Percentiles rank a stretch among this genome's conserved stretches.
These are phyloP conservation scores for Populus hybrid DNA, from an alignment of 441 rosid species.

Conservation along the genomic window DNA sequence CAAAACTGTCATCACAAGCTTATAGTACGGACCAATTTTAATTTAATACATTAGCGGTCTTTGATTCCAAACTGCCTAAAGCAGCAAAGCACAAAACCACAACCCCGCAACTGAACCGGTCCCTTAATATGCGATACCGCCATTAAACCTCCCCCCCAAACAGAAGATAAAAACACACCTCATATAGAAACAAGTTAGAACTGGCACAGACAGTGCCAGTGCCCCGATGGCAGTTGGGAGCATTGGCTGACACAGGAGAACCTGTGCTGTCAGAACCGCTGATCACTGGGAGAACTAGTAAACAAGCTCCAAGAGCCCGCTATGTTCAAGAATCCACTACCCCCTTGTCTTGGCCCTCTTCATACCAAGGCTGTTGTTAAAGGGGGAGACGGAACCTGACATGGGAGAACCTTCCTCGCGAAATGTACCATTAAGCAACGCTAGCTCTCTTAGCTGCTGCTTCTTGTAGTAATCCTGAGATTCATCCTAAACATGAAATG, in stretches of 20 bases:
- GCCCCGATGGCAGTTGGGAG: conserved; percentile 48
- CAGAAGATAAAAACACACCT: conserved; percentile 32
- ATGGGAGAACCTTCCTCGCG: conserved; percentile 95
- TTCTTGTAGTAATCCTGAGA: conserved; percentile 94
- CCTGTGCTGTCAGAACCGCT: conserved; percentile 34
- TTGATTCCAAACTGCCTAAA: no score
- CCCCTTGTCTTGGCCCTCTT: conserved; percentile 96
- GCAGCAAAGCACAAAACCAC: conserved; percentile 19
- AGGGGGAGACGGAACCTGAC: conserved; percentile 94
- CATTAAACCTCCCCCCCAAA: conserved; percentile 30
- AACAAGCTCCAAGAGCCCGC: conserved; percentile 36
- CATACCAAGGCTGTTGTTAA: conserved; percentile 89
- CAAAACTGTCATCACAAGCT: conserved; percentile 44
- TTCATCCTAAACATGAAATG: conserved; percentile 56
- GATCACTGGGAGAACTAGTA: conserved; percentile 35
- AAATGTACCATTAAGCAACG: conserved; percentile 87
- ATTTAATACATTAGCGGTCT: conserved; percentile 20
- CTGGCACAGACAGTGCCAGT: conserved; percentile 45
- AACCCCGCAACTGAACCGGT: conserved; percentile 22
- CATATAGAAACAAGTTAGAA: conserved; percentile 45
- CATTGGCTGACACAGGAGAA: conserved; percentile 36
- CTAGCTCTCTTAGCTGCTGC: conserved; percentile 93
- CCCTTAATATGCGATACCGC: conserved; percentile 26
- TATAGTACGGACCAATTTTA: conserved; percentile 9
- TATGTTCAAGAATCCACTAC: conserved; percentile 25